phyloP scores from a whole-genome alignment of 441 rosid species.

The Erysimum pusillum region DNA sequence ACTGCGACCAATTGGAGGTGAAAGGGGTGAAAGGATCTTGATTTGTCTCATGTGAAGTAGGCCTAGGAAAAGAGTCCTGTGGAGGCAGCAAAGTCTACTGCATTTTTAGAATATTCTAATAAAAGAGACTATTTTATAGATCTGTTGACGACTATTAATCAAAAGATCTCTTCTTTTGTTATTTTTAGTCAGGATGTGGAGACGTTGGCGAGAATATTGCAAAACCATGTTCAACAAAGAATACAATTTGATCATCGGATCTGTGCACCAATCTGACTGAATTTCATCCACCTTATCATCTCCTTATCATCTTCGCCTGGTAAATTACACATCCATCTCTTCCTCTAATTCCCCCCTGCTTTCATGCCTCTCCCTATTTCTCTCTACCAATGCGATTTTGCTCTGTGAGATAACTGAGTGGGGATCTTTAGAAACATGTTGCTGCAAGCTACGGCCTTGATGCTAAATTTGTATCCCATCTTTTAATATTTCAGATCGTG shows the following conservation, averaged over 20 bases:
- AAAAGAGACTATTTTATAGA: conserved; percentile 41
- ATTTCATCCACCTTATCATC: conserved; percentile 25
- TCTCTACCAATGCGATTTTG: conserved; percentile 8
- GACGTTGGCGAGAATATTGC: conserved; percentile 37
- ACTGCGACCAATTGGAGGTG: conserved; percentile 1
- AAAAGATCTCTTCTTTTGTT: conserved; percentile 32
- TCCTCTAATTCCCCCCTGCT: conserved; percentile 24
- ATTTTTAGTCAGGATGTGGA: conserved; percentile 41
- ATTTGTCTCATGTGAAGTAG: conserved; percentile 12
- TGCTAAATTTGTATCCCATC: conserved; percentile 25
- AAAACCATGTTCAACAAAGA: conserved; percentile 34
- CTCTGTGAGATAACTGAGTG: neutral
- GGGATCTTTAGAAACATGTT: conserved; percentile 14
- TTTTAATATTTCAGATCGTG: conserved; percentile 46
- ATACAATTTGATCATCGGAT: conserved; percentile 24
- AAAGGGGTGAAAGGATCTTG: neutral
- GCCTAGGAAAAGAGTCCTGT: neutral
- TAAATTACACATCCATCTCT: conserved; percentile 23
- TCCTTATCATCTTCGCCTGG: too few species aligned
- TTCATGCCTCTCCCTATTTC: conserved; percentile 16
- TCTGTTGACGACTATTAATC: conserved; percentile 39
- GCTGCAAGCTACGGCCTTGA: conserved; percentile 32
- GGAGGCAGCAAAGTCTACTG: conserved; percentile 32
- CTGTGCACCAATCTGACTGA: conserved; percentile 35
- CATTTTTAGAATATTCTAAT: conserved; percentile 49